These are phyloP conservation scores for Brassica napus DNA, from an alignment of 345 rosid genomes.

Conservation along the genomic window Da-Ae NC_063435.1:7042001-7042500, in stretches of 20 bases:
- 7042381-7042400: slow-evolving; percentile 39
- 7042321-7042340: slow-evolving; percentile 20
- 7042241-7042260: background rate
- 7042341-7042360: slow-evolving; percentile 38
- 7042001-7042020: background rate
- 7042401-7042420: slow-evolving; percentile 36
- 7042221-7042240: background rate
- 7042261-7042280: background rate
- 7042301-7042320: background rate
- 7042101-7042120: slow-evolving; percentile 26
- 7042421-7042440: slow-evolving; percentile 32
- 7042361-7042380: slow-evolving; percentile 38
- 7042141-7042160: background rate
- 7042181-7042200: background rate
- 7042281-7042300: background rate
- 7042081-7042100: background rate
- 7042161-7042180: background rate
- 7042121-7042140: background rate
- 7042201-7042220: background rate
- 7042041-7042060: background rate
- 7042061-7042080: background rate
- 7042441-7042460: slow-evolving; percentile 37
- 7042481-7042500: background rate
- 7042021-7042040: background rate
- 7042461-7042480: background rate